Base-by-base conservation (phyloP, 2,329 filamentous ascomycete species). In the Aspergillus carbonarius region DNA sequence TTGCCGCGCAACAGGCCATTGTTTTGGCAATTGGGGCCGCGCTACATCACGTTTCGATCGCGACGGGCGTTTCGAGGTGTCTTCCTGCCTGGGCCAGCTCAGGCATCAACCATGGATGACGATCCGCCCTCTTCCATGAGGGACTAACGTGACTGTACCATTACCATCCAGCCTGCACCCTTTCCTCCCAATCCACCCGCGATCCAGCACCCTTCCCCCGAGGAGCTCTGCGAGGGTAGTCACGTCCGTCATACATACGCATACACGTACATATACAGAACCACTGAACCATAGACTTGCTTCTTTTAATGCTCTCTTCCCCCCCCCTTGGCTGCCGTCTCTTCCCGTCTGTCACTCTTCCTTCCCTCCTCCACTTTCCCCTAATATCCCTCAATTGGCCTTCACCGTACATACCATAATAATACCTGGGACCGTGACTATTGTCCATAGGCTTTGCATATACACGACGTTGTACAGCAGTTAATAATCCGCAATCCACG, bases 1-100 rank as follows among this genome's bases (percentile, higher is more conserved):
- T 88, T 88, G 84, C 83, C 67, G 73, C 65, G 82, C 70, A 73
- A 76, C 73, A 35, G 27, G 0, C 12, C 9, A 18, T 50, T 66
- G 57, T 65, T 67, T 65, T 51, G 60, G 42, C 47, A 34, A 60
- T 60, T 60, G 63, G 60, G 57, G 49, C 55, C 59, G 57, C 62
- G 60, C 60, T 18, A 56, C 57, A 50, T 63, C 62, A 62, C 58
- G 58, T 61, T 60, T 59, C 46, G 34, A 23, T 58, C 62, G 62
- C 60, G 62, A 63, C 52, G 60, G 51, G 62, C 60, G 63, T 58
- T 49, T 57, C 23, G 46, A 55, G 54, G 47, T 50, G 34, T 63
- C 54, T 61, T 58, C 49, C 34, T 62, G 61, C 68, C 55, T 59
- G 40, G 51, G 35, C 32, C 32, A 54, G 35, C 56, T 61, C 63